Conservation (phyloP, 2,329 filamentous ascomycete genomes). For the Sarocladium oryzae region DNA sequence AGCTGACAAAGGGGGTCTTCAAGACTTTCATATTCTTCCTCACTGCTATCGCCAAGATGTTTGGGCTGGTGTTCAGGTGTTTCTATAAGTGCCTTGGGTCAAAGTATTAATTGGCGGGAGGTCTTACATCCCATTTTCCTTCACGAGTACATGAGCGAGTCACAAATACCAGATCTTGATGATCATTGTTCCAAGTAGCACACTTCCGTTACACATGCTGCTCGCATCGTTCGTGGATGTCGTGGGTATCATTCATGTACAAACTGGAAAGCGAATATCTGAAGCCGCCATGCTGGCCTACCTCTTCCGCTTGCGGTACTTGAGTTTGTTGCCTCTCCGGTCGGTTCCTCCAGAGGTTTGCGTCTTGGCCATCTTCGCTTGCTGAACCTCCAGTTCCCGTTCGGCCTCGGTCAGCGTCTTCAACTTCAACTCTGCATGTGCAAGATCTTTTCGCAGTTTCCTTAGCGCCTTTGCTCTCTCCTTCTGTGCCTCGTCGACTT, state of each 20-base stretch:
- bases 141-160: conserved; percentile 2
- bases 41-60: conserved; percentile 22
- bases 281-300: conserved; percentile 23
- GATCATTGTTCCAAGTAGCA: not conserved
- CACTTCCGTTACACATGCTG: not conserved
- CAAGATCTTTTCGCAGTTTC: conserved; percentile 29
- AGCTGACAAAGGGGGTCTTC: conserved; percentile 45
- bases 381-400: conserved; percentile 49
- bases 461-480: conserved; percentile 35
- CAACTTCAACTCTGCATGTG: conserved; percentile 44
- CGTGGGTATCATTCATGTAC: conserved; percentile 9
- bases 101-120: conserved; percentile 27
- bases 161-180: conserved; percentile 1
- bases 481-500: conserved; percentile 25
- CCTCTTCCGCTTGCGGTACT: conserved; percentile 56
- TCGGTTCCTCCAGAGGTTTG: conserved; percentile 53
- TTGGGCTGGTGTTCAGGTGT: conserved; percentile 42
- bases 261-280: not conserved
- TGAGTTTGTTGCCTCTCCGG: conserved; percentile 55
- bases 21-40: conserved; percentile 54
- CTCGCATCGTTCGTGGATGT: too few relatives aligned
- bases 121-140: not conserved
- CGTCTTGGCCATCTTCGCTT: conserved; percentile 60
- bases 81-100: conserved; percentile 44
- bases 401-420: conserved; percentile 50